Conservation (phyloP, 768 basidiomycete species). For the Dioszegia crocea region DNA sequence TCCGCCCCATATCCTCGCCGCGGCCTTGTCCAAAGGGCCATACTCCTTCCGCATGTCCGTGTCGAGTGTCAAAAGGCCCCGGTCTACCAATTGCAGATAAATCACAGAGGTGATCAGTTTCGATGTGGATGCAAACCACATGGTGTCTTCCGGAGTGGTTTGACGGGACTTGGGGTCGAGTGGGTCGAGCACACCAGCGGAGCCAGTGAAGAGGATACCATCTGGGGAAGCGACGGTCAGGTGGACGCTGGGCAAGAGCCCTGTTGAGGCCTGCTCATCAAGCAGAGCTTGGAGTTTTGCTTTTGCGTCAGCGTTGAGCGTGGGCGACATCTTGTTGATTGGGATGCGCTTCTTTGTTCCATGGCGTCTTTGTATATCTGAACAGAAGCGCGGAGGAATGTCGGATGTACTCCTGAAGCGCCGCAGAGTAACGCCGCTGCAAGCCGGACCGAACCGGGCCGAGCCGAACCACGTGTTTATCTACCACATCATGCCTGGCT, state of each 20-base stretch:
- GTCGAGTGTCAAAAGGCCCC: slow-evolving; percentile 29
- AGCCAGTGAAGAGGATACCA: slow-evolving; percentile 21
- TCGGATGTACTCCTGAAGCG: neutral
- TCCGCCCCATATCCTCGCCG: slow-evolving; percentile 16
- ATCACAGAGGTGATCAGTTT: slow-evolving; percentile 38
- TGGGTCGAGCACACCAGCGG: slow-evolving; percentile 22
- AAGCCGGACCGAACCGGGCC: slow-evolving; percentile 2
- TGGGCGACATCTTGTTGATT: neutral
- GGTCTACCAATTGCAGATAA: slow-evolving; percentile 35
- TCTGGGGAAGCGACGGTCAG: slow-evolving; percentile 19
- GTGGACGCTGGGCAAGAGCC: slow-evolving; percentile 19
- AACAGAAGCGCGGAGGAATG: neutral
- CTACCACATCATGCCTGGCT: neutral
- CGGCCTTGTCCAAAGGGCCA: slow-evolving; percentile 17
- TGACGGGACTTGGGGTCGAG: slow-evolving; percentile 13
- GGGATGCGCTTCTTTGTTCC: neutral
- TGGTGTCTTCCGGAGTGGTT: slow-evolving; percentile 17
- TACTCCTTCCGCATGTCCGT: slow-evolving; percentile 19
- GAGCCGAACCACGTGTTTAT: neutral
- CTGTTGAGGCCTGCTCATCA: slow-evolving; percentile 8
- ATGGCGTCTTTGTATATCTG: neutral
- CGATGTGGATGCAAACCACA: slow-evolving; percentile 39
- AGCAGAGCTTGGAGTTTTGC: slow-evolving; percentile 17
- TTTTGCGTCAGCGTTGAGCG: neutral
- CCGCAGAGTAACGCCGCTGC: slow-evolving; percentile 2